phyloP scores from a whole-genome alignment of 2,329 filamentous ascomycete species.

The Camptophora hylomeconis region DNA sequence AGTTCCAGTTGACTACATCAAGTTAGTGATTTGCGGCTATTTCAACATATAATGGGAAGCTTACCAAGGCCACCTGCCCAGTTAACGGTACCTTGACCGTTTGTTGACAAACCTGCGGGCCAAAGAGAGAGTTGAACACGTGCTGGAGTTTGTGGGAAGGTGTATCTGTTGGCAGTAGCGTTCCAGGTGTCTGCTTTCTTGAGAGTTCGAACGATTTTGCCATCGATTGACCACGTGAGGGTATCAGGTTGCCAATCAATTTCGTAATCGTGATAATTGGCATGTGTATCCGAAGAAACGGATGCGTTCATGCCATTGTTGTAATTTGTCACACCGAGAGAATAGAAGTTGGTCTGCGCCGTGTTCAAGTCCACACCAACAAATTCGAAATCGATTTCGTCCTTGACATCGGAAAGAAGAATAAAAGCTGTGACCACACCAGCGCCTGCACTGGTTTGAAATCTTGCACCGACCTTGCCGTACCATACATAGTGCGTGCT shows the following conservation, averaged over 20 bases:
- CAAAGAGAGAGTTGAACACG: slow-evolving; percentile 90
- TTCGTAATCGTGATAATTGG: slow-evolving; percentile 77
- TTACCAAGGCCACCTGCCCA: slow-evolving; percentile 96
- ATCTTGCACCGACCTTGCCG: slow-evolving; percentile 71
- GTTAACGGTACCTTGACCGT: slow-evolving; percentile 69
- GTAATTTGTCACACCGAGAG: slow-evolving; percentile 82
- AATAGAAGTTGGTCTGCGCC: slow-evolving; percentile 94
- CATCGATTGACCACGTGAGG: slow-evolving; percentile 80
- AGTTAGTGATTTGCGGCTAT: too few relatives aligned
- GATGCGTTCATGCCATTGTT: slow-evolving; percentile 61
- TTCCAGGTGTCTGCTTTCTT: slow-evolving; percentile 78
- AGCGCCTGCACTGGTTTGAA: slow-evolving; percentile 71
- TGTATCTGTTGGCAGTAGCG: slow-evolving; percentile 62
- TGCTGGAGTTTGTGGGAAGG: slow-evolving; percentile 81
- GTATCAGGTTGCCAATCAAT: slow-evolving; percentile 82
- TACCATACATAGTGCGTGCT: slow-evolving; percentile 92
- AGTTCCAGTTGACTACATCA: slow-evolving; percentile 78
- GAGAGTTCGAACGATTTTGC: slow-evolving; percentile 59
- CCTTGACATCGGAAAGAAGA: slow-evolving; percentile 85
- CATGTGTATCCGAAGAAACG: slow-evolving; percentile 51
- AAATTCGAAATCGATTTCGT: slow-evolving; percentile 97
- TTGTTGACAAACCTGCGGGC: slow-evolving; percentile 72
- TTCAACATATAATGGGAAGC: too few relatives aligned
- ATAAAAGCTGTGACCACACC: slow-evolving; percentile 98
- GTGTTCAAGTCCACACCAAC: slow-evolving; percentile 64